Evolutionary conservation across 2,329 filamentous ascomycete genomes (phyloP).

Genomic region (Clonostachys byssicola): DNA sequence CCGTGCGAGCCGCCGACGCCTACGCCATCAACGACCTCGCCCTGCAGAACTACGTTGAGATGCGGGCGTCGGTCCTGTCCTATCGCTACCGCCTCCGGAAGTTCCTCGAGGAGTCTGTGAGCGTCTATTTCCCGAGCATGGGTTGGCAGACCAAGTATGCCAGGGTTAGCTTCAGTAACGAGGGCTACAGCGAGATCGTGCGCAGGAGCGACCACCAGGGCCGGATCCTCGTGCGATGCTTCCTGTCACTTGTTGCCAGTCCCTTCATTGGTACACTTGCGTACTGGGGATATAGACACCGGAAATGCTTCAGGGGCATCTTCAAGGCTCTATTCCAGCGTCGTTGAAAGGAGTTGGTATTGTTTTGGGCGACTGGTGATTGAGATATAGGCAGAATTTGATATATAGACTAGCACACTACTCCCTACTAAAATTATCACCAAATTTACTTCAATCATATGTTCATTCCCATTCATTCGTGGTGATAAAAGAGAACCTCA

Average conservation of each 20-base stretch:
- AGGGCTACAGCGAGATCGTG: conserved; percentile 82
- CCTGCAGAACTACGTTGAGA: conserved; percentile 87
- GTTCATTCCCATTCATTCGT: too few relatives aligned
- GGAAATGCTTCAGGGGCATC: neutral
- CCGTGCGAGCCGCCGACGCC: conserved; percentile 70
- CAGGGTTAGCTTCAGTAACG: conserved; percentile 88
- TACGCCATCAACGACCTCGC: conserved; percentile 91
- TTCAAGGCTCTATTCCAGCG: too few relatives aligned
- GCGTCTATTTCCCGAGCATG: conserved; percentile 67
- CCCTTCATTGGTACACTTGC: conserved; percentile 17
- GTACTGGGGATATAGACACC: conserved; percentile 1
- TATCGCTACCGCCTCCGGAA: conserved; percentile 78
- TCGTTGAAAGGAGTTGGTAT: too few relatives aligned
- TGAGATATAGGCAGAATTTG: too few relatives aligned
- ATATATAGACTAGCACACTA: too few relatives aligned
- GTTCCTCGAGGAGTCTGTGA: conserved; percentile 78
- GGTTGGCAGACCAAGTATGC: conserved; percentile 94
- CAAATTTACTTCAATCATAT: too few relatives aligned
- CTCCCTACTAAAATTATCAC: too few relatives aligned
- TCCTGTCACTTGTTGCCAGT: conserved; percentile 28
- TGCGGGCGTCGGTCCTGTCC: conserved; percentile 81
- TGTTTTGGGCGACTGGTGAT: too few relatives aligned
- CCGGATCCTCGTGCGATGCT: conserved; percentile 44
- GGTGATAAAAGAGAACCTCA: too few relatives aligned
- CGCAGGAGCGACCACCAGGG: conserved; percentile 66